Evolutionary conservation across 176 grass and related monocot species (phyloP), one percentile per base, ranked within the genome.

Genomic region (Alopecurus myosuroides): DNA sequence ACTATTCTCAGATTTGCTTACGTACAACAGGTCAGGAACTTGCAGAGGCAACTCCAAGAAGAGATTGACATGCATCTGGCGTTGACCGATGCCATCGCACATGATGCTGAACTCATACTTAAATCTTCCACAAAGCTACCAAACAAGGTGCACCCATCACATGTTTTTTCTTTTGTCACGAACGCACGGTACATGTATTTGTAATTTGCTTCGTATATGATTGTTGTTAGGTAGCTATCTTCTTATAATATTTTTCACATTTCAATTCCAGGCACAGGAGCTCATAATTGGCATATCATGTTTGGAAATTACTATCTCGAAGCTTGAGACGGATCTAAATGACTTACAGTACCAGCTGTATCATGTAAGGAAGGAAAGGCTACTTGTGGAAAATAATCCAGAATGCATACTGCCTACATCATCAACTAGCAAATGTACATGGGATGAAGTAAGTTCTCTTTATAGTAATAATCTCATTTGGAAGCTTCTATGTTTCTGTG

Each of bases 51-150:
- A 36, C 94, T 99, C 25, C 84, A 96, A 79, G 89, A 94, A 88
- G 97, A 99, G 88, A 88, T 94, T 48, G 89, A 99, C 82, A 92
- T 99, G 78, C 94, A 99, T 81, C 56, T 94, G 66, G 90, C 90
- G 1, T 88, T 99, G 75, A 90, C 94, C 23, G 89, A 91, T 91
- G 97, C 91, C 55, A 85, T 99, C 31, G 74, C 91, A 67, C 82
- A 88, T 77, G 78, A 96, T 78, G 76, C 89, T 1, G 57, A 86
- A 22, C 57, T 92, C 35, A 86, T 88, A 51, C 88, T 96, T 18
- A 91, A 96, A 61, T 89, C 88, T 61, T 91, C 94, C 78, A 78
- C 66, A 41, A 99, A 90, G 62, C 80, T 99, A 86, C 97, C 97
- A 71, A 70, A 92, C 61, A 90, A 99, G 86, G 97, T 97, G 68